Evolutionary conservation across 176 grass and related monocot species (phyloP), one percentile per base, ranked within the genome.

Genomic region (Tuctoria greenei): DNA sequence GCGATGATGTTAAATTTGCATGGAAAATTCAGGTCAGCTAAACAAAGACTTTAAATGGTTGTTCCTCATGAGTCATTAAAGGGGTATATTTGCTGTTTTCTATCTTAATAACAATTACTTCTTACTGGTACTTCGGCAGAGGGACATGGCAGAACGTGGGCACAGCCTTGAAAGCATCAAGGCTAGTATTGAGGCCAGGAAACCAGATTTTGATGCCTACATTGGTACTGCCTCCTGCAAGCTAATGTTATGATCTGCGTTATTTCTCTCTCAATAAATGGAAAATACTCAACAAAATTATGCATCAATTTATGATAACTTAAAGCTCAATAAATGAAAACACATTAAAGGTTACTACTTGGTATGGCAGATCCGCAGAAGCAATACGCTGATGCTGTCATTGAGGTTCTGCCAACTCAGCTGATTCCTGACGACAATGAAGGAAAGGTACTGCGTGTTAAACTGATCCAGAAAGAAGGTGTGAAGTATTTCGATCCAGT

Each of bases 131-230:
- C 27, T 36, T 72, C 70, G 69, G 68, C 87, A 97, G 90, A 81
- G 93, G 70, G 93, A 97, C 77, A 93, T 97, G 93, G 93, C 90
- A 56, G 88, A 93, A 73, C 90, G 93, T 43, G 93, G 93, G 23
- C 93, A 97, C 88, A 97, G 90, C 71, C 93, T 97, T 61, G 93
- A 97, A 62, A 97, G 93, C 60, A 97, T 93, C 69, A 79, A 89
- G 77, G 93, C 90, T 70, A 91, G 93, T 43, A 97, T 97, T 44
- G 85, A 93, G 56, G 80, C 90, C 58, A 79, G 93, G 72, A 97
- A 97, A 79, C 90, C 93, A 16, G 93, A 97, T 46, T 97, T 93
- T 45, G 90, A 97, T 85, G 90, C 90, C 8, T 97, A 26, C 46
- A 91, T 97, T 70, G 93, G 93, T 97, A 93, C 46, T 23, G 2